These are phyloP conservation scores for Pleurotus cornucopiae DNA, from an alignment of 768 basidiomycete genomes.

Conservation along the genomic window DNA sequence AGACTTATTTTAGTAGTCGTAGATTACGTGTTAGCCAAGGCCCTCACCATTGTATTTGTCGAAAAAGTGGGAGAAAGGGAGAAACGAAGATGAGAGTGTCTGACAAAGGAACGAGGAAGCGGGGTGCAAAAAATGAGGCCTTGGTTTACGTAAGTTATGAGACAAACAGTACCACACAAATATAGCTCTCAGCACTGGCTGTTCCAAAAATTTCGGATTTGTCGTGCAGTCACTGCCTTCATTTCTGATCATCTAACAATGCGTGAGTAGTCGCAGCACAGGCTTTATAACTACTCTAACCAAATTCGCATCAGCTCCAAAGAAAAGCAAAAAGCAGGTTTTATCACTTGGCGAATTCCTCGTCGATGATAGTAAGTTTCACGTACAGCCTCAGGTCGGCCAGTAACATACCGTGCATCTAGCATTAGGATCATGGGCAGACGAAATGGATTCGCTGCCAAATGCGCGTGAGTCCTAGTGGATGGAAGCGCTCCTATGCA, in stretches of 20 bases:
- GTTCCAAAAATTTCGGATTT: neutral
- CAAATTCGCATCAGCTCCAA: conserved; percentile 58
- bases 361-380: conserved; percentile 69
- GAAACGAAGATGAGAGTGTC: neutral
- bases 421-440: conserved; percentile 97
- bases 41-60: conserved; percentile 1
- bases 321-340: conserved; percentile 86
- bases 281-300: neutral
- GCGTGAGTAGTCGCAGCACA: conserved; percentile 9
- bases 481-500: neutral
- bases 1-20: neutral
- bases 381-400: conserved; percentile 14
- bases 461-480: conserved; percentile 73
- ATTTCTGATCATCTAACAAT: conserved; percentile 1
- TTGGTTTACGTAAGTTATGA: neutral
- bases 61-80: neutral
- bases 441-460: conserved; percentile 94
- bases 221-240: neutral
- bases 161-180: neutral
- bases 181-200: neutral
- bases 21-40: neutral
- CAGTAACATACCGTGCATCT: conserved; percentile 12
- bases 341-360: conserved; percentile 89
- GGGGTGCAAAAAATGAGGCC: conserved; percentile 3
- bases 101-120: neutral